Evolutionary conservation across 2,329 filamentous ascomycete species (phyloP).

Genomic region (Penicillium olsonii): DNA sequence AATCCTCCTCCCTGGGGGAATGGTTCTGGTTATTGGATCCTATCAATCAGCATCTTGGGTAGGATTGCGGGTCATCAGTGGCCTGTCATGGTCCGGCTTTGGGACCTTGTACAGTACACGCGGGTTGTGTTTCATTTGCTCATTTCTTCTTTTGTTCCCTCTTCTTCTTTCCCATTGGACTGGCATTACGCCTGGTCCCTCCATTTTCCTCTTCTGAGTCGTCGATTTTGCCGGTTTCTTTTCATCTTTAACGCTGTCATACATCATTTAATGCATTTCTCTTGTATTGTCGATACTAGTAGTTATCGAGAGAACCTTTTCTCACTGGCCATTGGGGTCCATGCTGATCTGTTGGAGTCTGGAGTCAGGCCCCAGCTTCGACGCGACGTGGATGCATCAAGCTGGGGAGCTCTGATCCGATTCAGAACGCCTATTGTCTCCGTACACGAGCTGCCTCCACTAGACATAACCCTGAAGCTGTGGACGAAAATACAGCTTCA

Average conservation of each 20-base stretch:
- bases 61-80: slow-evolving; percentile 10
- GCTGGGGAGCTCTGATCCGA: too few relatives aligned
- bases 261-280: slow-evolving; percentile 26
- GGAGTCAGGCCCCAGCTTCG: not conserved
- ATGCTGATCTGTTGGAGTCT: not conserved
- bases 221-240: slow-evolving; percentile 7
- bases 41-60: slow-evolving; percentile 22
- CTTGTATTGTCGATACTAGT: not conserved
- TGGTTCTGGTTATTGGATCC: slow-evolving; percentile 19
- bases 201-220: slow-evolving; percentile 7
- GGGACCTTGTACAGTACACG: slow-evolving; percentile 24
- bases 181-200: slow-evolving; percentile 6
- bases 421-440: too few relatives aligned
- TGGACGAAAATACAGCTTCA: not conserved
- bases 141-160: slow-evolving; percentile 16
- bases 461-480: too few relatives aligned
- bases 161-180: slow-evolving; percentile 6
- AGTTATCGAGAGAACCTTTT: not conserved
- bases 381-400: too few relatives aligned
- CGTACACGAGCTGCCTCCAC: too few relatives aligned
- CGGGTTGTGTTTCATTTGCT: slow-evolving; percentile 18
- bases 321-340: not conserved
- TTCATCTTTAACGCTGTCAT: slow-evolving; percentile 15
- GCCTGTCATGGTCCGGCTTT: slow-evolving; percentile 13
- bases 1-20: slow-evolving; percentile 11